These are phyloP conservation scores for Solanum piurae DNA, from an alignment of 257 asterid species.

Conservation along the genomic window DNA sequence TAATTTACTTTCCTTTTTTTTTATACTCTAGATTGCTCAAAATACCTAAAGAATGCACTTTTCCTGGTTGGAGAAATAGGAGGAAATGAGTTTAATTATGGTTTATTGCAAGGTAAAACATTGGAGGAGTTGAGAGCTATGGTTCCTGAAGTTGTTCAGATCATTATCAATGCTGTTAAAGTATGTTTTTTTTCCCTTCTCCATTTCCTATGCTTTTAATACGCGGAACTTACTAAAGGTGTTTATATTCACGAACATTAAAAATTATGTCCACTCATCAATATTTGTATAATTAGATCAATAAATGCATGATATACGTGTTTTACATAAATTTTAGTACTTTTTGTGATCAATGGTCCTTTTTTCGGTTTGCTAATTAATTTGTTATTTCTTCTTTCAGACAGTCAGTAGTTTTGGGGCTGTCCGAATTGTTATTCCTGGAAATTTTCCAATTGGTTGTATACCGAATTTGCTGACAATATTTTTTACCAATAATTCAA, in stretches of 20 bases:
- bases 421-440: conserved; percentile 3
- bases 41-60: not conserved
- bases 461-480: conserved; percentile 1
- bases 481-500: not conserved
- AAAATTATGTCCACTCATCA: not conserved
- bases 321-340: not conserved
- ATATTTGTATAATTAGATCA: not conserved
- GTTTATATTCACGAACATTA: not conserved
- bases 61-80: conserved; percentile 21
- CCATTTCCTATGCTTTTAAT: not conserved
- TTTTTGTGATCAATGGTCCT: not conserved
- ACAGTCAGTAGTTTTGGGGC: not conserved
- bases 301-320: not conserved
- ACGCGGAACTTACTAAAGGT: not conserved
- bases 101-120: conserved; percentile 14
- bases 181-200: not conserved
- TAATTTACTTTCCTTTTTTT: not conserved
- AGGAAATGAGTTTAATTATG: conserved; percentile 2
- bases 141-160: conserved; percentile 11
- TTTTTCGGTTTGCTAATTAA: not conserved
- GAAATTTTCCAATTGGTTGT: conserved; percentile 18
- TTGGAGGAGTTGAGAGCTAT: conserved; percentile 5
- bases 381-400: not conserved
- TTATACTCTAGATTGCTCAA: not conserved
- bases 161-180: conserved; percentile 3